Conservation (phyloP, 2,329 filamentous ascomycete genomes). For the Raffaelea albimanens region DNA sequence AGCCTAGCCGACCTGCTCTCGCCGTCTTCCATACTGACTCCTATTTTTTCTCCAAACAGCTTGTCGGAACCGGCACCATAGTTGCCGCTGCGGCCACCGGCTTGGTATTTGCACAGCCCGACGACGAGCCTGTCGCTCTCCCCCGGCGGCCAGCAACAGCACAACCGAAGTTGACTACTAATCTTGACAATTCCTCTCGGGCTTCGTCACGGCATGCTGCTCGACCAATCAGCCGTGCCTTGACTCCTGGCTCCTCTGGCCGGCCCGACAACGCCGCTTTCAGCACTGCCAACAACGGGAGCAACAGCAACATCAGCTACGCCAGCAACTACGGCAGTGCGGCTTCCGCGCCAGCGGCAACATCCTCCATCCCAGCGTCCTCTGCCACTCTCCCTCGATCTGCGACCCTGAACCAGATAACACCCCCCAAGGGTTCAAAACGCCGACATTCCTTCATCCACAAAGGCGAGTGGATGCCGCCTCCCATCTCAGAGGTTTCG, state of each 20-base stretch:
- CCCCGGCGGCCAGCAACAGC: slow-evolving; percentile 15
- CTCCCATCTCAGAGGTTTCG: slow-evolving; percentile 31
- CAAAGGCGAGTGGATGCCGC: slow-evolving; percentile 25
- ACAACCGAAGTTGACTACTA: slow-evolving; percentile 20
- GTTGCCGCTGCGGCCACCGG: slow-evolving; percentile 51
- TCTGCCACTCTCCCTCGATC: slow-evolving; percentile 17
- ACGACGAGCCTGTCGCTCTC: slow-evolving; percentile 27
- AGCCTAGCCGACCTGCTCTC: no score
- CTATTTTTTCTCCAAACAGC: slow-evolving; percentile 25
- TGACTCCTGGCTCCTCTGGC: slow-evolving; percentile 9
- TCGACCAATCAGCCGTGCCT: slow-evolving; percentile 26
- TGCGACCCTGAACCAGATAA: slow-evolving; percentile 29
- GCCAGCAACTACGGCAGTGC: slow-evolving; percentile 16
- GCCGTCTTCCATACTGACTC: not conserved
- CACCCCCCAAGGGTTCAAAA: slow-evolving; percentile 27
- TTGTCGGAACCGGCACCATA: slow-evolving; percentile 52
- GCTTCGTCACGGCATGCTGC: slow-evolving; percentile 32
- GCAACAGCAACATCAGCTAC: slow-evolving; percentile 21
- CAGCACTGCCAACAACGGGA: slow-evolving; percentile 9
- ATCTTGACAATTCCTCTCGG: slow-evolving; percentile 16
- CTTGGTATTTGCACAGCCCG: slow-evolving; percentile 47
- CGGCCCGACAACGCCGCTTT: slow-evolving; percentile 2
- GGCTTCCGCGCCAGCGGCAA: slow-evolving; percentile 11
- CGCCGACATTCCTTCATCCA: slow-evolving; percentile 35
- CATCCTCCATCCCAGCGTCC: slow-evolving; percentile 18